These are phyloP conservation scores for Fusarium lateritium DNA, from an alignment of 2,329 filamentous ascomycete genomes.

Conservation along the genomic window DNA sequence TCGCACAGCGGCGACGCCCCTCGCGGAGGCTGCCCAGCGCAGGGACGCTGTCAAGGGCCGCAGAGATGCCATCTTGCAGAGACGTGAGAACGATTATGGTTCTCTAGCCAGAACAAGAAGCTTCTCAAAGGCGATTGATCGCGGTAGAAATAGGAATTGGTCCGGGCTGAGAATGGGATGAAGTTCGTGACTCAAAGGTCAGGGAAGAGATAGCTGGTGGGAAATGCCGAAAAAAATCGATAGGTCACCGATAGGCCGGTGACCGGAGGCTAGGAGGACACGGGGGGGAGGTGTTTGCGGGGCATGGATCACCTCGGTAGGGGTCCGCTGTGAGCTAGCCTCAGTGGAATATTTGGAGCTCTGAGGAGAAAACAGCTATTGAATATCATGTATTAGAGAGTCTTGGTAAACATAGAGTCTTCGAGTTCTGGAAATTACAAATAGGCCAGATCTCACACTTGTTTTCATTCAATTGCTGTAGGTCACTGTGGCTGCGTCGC, in stretches of 20 bases:
- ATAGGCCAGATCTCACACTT: too few species aligned
- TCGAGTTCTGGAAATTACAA: too few species aligned
- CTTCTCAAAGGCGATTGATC: conserved; percentile 42
- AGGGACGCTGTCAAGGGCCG: conserved; percentile 60
- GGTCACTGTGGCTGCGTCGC: not conserved
- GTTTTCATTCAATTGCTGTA: not conserved
- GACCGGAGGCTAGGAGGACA: conserved; percentile 44
- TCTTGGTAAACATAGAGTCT: too few species aligned
- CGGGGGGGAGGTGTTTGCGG: conserved; percentile 15
- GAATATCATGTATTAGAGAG: too few species aligned
- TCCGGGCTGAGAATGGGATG: conserved; percentile 17
- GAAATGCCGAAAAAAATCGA: conserved; percentile 49
- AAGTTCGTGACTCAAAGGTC: conserved; percentile 45
- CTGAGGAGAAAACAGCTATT: too few species aligned
- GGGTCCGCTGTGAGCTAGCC: conserved; percentile 24
- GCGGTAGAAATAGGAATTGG: conserved; percentile 41
- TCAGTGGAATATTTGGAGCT: not conserved
- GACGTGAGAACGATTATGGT: conserved; percentile 41
- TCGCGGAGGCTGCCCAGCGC: conserved; percentile 53
- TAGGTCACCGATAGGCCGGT: conserved; percentile 46
- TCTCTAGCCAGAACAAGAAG: conserved; percentile 48
- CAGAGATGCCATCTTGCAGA: conserved; percentile 61
- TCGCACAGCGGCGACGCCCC: conserved; percentile 53
- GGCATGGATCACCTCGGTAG: conserved; percentile 45
- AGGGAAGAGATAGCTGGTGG: conserved; percentile 34